Evolutionary conservation across 2,329 filamentous ascomycete species (phyloP).

Genomic region (Cordyceps javanica): DNA sequence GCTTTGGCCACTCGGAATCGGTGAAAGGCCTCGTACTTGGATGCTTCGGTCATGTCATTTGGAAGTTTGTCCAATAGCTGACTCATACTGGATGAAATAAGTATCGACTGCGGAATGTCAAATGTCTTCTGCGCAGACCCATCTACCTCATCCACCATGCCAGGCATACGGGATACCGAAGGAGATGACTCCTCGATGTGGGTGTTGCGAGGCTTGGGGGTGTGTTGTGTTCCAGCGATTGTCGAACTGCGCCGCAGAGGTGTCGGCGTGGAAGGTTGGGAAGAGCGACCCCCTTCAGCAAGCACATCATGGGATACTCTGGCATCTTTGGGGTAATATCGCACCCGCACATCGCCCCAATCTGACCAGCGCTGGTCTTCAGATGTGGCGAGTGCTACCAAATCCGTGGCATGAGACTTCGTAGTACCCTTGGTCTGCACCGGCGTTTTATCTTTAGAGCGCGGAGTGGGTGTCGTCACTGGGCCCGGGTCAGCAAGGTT

Average conservation of each 20-base stretch:
- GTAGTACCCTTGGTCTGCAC: constrained; percentile 38
- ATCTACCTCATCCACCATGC: constrained; percentile 27
- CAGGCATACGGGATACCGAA: constrained; percentile 37
- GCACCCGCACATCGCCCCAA: constrained; percentile 74
- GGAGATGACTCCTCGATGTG: constrained; percentile 42
- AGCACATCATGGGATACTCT: constrained; percentile 17
- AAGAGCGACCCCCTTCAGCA: constrained; percentile 30
- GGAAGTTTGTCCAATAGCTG: constrained; percentile 51
- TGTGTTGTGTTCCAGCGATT: constrained; percentile 36
- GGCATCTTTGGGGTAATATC: constrained; percentile 60
- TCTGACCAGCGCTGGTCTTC: constrained; percentile 59
- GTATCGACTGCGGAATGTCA: constrained; percentile 55
- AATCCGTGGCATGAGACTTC: constrained; percentile 72
- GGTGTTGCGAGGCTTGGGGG: constrained; percentile 32
- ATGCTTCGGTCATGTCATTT: constrained; percentile 61
- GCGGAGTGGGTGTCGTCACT: constrained; percentile 46
- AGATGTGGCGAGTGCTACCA: constrained; percentile 66
- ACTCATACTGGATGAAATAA: constrained; percentile 48
- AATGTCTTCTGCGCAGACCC: constrained; percentile 49
- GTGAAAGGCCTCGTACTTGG: constrained; percentile 79
- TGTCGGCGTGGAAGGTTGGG: constrained; percentile 64
- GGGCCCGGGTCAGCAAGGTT: constrained; percentile 47
- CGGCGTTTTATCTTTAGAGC: constrained; percentile 62
- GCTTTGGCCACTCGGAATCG: constrained; percentile 80
- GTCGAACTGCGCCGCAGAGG: constrained; percentile 66